Evolutionary conservation across 2,329 filamentous ascomycete species (phyloP).

Genomic region (Fusarium protoensiforme): DNA sequence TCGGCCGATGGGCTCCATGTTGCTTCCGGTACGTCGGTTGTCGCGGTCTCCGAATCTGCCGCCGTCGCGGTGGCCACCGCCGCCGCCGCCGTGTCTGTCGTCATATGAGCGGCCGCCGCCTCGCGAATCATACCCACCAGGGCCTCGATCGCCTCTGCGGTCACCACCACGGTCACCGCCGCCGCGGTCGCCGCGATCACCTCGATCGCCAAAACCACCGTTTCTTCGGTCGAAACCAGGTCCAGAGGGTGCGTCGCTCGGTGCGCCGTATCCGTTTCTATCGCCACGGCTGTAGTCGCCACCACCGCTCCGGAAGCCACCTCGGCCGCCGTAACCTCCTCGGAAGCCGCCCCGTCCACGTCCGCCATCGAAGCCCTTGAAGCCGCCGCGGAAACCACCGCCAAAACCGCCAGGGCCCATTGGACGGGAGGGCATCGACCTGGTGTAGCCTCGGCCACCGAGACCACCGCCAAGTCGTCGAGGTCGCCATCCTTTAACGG

Average conservation of each 20-base stretch:
- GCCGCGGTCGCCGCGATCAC: conserved; percentile 60
- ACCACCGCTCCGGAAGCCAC: conserved; percentile 62
- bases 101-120: conserved; percentile 68
- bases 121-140: conserved; percentile 70
- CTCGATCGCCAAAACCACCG: conserved; percentile 52
- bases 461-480: conserved; percentile 91
- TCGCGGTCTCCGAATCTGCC: conserved; percentile 57
- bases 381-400: conserved; percentile 62
- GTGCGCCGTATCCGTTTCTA: conserved; percentile 63
- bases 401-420: conserved; percentile 70
- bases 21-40: conserved; percentile 74
- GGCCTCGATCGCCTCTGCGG: conserved; percentile 61
- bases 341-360: conserved; percentile 58
- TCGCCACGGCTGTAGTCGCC: conserved; percentile 55
- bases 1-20: conserved; percentile 84
- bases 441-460: conserved; percentile 93
- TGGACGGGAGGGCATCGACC: conserved; percentile 78
- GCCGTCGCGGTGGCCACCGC: conserved; percentile 58
- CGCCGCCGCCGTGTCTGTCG: conserved; percentile 63
- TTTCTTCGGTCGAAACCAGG: conserved; percentile 63
- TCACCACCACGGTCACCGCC: conserved; percentile 56
- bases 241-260: conserved; percentile 70
- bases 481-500: conserved; percentile 93
- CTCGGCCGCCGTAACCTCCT: conserved; percentile 66
- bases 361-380: conserved; percentile 58